phyloP scores from a whole-genome alignment of 2,329 filamentous ascomycete genomes.

The Aspergillus puulaauensis region DNA sequence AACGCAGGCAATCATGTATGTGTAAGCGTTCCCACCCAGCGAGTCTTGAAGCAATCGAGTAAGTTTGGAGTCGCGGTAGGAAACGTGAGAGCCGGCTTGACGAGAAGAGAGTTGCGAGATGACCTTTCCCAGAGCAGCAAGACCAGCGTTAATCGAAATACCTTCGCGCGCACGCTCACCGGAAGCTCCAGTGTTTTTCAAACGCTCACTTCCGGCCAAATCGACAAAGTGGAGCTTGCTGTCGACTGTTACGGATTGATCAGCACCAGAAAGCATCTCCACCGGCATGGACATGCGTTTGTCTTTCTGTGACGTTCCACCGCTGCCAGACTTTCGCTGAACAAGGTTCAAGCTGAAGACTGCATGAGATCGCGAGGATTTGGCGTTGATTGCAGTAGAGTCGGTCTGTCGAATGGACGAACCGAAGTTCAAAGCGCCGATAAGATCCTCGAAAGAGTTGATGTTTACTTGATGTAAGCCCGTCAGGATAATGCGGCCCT shows the following conservation, averaged over 20 bases:
- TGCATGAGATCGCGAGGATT: constrained; percentile 95
- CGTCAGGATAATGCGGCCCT: constrained; percentile 90
- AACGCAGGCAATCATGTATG: constrained; percentile 99
- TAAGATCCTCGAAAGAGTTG: constrained; percentile 86
- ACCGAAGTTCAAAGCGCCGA: constrained; percentile 86
- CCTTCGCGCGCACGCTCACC: constrained; percentile 93
- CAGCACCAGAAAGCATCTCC: constrained; percentile 69
- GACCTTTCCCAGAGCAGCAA: constrained; percentile 94
- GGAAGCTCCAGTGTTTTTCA: constrained; percentile 96
- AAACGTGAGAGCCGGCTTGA: constrained; percentile 83
- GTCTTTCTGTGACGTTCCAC: constrained; percentile 59
- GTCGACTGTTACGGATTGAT: constrained; percentile 75
- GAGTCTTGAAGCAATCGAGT: constrained; percentile 95
- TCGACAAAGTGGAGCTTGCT: constrained; percentile 99
- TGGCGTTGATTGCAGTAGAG: constrained; percentile 93
- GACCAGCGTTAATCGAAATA: constrained; percentile 95
- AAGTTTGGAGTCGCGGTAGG: constrained; percentile 96
- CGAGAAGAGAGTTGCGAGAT: constrained; percentile 96
- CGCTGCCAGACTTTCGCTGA: constrained; percentile 62
- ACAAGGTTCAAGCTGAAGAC: constrained; percentile 95
- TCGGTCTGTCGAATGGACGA: constrained; percentile 95
- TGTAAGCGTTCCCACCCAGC: constrained; percentile 92
- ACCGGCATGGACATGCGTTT: constrained; percentile 85
- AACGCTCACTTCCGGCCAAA: constrained; percentile 89
- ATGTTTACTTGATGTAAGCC: constrained; percentile 85